phyloP scores from a whole-genome alignment of 2,329 filamentous ascomycete genomes.

The Hypoxylon sp. region DNA sequence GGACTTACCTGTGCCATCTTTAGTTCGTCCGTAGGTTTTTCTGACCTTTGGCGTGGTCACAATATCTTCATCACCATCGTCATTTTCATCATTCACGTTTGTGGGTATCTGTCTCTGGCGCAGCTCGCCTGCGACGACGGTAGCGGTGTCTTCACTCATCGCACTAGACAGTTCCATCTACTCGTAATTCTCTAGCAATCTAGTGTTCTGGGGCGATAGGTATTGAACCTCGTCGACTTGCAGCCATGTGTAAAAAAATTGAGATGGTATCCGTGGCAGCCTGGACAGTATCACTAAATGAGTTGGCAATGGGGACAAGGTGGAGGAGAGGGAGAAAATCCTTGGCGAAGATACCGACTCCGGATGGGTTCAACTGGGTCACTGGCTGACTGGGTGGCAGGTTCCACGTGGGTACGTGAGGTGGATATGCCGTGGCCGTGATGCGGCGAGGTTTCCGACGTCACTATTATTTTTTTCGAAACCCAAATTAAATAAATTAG shows the following conservation, averaged over 20 bases:
- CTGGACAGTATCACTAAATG: constrained; percentile 8
- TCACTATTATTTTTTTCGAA: constrained; percentile 20
- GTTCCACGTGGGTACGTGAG: constrained; percentile 25
- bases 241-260: constrained; percentile 35
- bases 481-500: background rate
- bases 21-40: constrained; percentile 91
- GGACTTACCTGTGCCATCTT: constrained; percentile 85
- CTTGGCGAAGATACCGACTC: constrained; percentile 21
- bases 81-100: constrained; percentile 27
- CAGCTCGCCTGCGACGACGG: constrained; percentile 43
- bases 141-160: constrained; percentile 41
- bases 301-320: constrained; percentile 8
- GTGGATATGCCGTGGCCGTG: constrained; percentile 20
- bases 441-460: constrained; percentile 20
- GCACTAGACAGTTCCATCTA: constrained; percentile 22
- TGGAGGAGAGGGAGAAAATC: constrained; percentile 17
- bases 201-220: constrained; percentile 31
- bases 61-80: constrained; percentile 29
- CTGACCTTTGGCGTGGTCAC: constrained; percentile 53
- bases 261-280: background rate
- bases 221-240: constrained; percentile 47
- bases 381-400: too few species aligned
- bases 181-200: constrained; percentile 10
- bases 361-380: constrained; percentile 31
- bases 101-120: constrained; percentile 45